A percentile compares a stretch with the other conserved stretches of the same genome.
phyloP scores from a whole-genome alignment of 129 eudicot genomes.

The Escallonia rubra region DNA sequence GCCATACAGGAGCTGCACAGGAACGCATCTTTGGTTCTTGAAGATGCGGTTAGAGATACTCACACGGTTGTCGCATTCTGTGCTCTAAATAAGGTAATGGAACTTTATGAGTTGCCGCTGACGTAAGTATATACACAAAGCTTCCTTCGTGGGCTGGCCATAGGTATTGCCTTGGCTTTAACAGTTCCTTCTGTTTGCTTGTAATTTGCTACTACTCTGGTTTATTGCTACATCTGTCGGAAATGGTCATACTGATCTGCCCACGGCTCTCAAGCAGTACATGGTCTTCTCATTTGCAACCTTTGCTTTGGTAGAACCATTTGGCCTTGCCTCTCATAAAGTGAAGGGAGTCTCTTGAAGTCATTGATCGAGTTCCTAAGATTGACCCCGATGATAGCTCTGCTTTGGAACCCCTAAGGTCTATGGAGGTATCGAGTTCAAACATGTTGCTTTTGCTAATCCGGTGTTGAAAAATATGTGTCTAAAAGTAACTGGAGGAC shows the following conservation, averaged over 20 bases:
- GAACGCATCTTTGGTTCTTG: slow-evolving; percentile 51
- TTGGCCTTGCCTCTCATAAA: slow-evolving; percentile 48
- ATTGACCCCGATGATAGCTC: slow-evolving; percentile 37
- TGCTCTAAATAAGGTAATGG: slow-evolving; percentile 51
- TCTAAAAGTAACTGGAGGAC: slow-evolving; percentile 53
- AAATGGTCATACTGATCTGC: slow-evolving; percentile 35
- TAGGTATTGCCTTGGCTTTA: slow-evolving; percentile 51
- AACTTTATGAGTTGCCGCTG: slow-evolving; percentile 41
- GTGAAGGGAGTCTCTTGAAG: slow-evolving; percentile 40
- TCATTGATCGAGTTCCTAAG: slow-evolving; percentile 49
- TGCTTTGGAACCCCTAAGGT: slow-evolving; percentile 54
- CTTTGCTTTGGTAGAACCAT: slow-evolving; percentile 53
- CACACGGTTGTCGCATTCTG: slow-evolving; percentile 55
- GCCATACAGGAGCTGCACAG: slow-evolving; percentile 47
- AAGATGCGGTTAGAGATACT: slow-evolving; percentile 51
- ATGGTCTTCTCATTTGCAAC: slow-evolving; percentile 60
- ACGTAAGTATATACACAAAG: slow-evolving; percentile 32
- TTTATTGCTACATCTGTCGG: slow-evolving; percentile 39
- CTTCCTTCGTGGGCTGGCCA: slow-evolving; percentile 39
- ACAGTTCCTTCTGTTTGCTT: slow-evolving; percentile 53
- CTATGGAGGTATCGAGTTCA: slow-evolving; percentile 53
- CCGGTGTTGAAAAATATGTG: slow-evolving; percentile 54
- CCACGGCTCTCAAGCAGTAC: slow-evolving; percentile 51
- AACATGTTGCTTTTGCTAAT: slow-evolving; percentile 44
- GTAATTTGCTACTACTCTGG: slow-evolving; percentile 58